These are phyloP conservation scores for Salisapilia sapeloensis DNA, from an alignment of 352 stramenopile genomes.

Conservation along the genomic window DNA sequence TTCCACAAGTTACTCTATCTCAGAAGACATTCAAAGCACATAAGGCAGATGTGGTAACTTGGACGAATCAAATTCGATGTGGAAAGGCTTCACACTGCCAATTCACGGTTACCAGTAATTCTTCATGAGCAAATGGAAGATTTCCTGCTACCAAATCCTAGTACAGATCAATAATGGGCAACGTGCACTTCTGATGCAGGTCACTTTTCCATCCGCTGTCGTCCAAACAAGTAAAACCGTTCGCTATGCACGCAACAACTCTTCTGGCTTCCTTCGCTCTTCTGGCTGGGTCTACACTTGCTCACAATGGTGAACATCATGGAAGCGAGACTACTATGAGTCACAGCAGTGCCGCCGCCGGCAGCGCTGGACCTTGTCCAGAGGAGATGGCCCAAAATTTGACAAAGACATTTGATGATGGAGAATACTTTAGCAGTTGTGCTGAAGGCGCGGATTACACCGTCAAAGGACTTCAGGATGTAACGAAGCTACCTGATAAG, in stretches of 20 bases:
- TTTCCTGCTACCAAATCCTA: background rate
- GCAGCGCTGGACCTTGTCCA: slow-evolving; percentile 14
- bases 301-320: slow-evolving; percentile 3
- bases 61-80: slow-evolving; percentile 1
- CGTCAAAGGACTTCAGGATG: slow-evolving; percentile 23
- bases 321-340: slow-evolving; percentile 1
- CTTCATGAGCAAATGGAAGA: background rate
- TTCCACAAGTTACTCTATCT: too few relatives aligned
- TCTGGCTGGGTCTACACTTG: slow-evolving; percentile 5
- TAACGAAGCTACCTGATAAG: slow-evolving; percentile 16
- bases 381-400: slow-evolving; percentile 14
- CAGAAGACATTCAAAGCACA: background rate
- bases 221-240: slow-evolving; percentile 1
- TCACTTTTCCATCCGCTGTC: background rate
- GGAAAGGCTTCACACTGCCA: slow-evolving; percentile 5
- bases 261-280: slow-evolving; percentile 7
- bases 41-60: background rate
- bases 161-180: background rate
- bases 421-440: slow-evolving; percentile 36
- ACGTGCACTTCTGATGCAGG: background rate
- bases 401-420: slow-evolving; percentile 29
- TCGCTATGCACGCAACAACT: slow-evolving; percentile 6
- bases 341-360: slow-evolving; percentile 4
- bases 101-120: background rate
- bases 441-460: slow-evolving; percentile 22